A percentile compares a stretch with the other conserved stretches of the same genome.
Conservation (phyloP, 768 basidiomycete species). For the Chlorophyllum brunneum region DNA sequence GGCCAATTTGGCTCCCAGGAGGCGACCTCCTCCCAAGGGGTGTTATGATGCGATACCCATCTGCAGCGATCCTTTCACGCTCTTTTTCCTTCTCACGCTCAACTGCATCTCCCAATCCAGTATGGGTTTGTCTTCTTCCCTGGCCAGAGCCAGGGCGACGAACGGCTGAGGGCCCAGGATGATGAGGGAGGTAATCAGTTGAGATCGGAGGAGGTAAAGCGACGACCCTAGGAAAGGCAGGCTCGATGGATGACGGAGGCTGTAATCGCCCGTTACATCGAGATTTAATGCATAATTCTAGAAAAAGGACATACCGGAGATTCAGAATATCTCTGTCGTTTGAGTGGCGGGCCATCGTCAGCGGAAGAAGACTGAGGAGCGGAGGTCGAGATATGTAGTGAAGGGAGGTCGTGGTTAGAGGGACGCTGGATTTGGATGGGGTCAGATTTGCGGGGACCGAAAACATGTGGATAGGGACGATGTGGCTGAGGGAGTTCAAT, state of each 20-base stretch:
- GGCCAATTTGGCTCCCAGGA: conserved; percentile 43
- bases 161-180: background rate
- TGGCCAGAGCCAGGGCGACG: conserved; percentile 8
- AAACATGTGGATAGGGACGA: conserved; percentile 11
- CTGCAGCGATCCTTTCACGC: conserved; percentile 14
- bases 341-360: conserved; percentile 27
- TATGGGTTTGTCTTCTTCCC: background rate
- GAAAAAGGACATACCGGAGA: conserved; percentile 21
- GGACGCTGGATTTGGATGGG: conserved; percentile 16
- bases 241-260: background rate
- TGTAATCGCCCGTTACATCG: background rate
- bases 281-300: background rate
- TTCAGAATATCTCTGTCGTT: conserved; percentile 42
- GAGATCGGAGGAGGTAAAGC: conserved; percentile 8
- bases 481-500: conserved; percentile 17
- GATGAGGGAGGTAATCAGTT: background rate
- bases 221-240: conserved; percentile 1
- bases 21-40: conserved; percentile 39
- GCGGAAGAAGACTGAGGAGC: conserved; percentile 16
- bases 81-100: conserved; percentile 10
- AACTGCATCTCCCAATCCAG: background rate
- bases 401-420: conserved; percentile 16
- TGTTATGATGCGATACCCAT: conserved; percentile 24
- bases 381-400: conserved; percentile 14
- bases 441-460: conserved; percentile 19